Base-by-base conservation (phyloP, 352 stramenopile genomes). In the Pilasporangium apinafurcum region DNA sequence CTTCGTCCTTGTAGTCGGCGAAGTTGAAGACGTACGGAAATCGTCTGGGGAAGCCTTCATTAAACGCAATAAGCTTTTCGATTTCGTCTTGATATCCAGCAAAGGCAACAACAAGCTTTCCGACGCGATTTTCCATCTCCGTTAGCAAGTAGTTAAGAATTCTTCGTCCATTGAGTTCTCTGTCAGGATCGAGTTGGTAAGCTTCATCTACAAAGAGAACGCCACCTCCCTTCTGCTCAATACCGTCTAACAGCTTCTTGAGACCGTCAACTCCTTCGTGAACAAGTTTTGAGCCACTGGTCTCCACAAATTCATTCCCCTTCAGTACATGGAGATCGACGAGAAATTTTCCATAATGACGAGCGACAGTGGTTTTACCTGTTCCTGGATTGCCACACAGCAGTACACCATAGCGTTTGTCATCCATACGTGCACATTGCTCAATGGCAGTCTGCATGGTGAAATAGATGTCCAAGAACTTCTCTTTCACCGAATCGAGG, bases 141-240 rank as follows among this genome's bases (percentile, higher is more conserved):
- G 84, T 85, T 0, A 96, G 76, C 4, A 97, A 44, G 18, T 81
- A 87, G 92, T 92, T 67, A 95, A 92, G 1, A 84, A 88, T 53
- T 97, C 86, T 27, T 86, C 85, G 14, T 74, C 80, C 51, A 63
- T n/a, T n/a, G n/a, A 96, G 2, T 32, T 43, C 6, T 64, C 82
- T 62, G 92, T 92, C n/a, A n/a, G n/a, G n/a, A 0, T 92, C 77
- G 6, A 97, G 44, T 22, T 86, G 90, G 48, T 97, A 97, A 6
- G 88, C 80, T 52, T 98, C 92, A 51, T 97, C 83, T 28, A 97
- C 83, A 51, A 98, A 98, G 18, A 98, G 53, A 28, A 98, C 69
- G 20, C 86, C 92, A 8, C 92, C 94, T 6, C 88, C 77, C 2
- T 97, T 59, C 37, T 97, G 78, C 16, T 81, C 62, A n/a, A n/a